Evolutionary conservation across 768 basidiomycete species (phyloP), one percentile per base, ranked within the genome.

Genomic region (Kwoniella bestiolae): DNA sequence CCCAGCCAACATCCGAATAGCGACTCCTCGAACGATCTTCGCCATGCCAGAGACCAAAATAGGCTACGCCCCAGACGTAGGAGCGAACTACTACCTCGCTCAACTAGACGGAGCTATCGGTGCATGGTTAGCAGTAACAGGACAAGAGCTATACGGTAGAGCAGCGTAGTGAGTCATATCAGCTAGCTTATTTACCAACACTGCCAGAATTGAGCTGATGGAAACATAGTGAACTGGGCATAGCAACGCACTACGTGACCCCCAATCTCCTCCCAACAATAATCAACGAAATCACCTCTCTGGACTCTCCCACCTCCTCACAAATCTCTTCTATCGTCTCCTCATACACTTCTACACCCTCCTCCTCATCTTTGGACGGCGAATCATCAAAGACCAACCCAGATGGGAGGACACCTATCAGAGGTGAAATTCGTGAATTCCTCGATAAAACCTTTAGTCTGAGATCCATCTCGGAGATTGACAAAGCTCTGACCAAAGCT

Each of bases 201-300:
- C 31, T n/a, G 53, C n/a, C n/a, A n/a, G n/a, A n/a, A n/a, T 35
- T 32, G 12, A 38, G 14, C 23, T 50, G 31, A 65, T 28, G 26
- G 16, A 12, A 28, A 25, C 28, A 38, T 76, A 95, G 93, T 74
- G 92, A 94, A 68, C 87, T 89, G 74, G 95, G 96, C 32, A 85
- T 98, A 73, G 94, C 95, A 3, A 97, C 96, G 2, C 96, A 99
- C 80, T 98, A 85, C 75, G 86, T 98, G 58, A 87, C 92, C 9
- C 89, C 91, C 16, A 83, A 88, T 60, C 85, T 89, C 41, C 83
- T 96, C 38, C 87, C 90, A 16, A 84, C 85, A 45, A 86, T 97
- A 52, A 83, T 91, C 45, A 84, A 87, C 59, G 86, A 87, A 63
- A 83, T 98, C 60, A 85, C 72, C 87, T 18, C 82, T 32, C 65